Evolutionary conservation across 2,329 filamentous ascomycete genomes (phyloP), one percentile per base, ranked within the genome.

Genomic region (Myrmaecium sp.): DNA sequence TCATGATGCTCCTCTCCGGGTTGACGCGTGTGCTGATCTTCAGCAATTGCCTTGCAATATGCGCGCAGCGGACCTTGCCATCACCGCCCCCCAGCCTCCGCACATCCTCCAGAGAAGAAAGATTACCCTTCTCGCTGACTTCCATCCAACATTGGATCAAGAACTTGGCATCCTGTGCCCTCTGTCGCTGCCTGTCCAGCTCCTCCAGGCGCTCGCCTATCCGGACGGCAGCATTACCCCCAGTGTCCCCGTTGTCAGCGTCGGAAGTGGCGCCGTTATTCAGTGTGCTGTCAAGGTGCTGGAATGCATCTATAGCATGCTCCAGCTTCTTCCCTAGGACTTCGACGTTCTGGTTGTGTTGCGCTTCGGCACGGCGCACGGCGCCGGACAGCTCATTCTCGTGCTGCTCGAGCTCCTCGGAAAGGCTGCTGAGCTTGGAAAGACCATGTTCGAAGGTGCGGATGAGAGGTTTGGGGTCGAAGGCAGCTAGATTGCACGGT

Each of bases 141-240:
- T 95, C 86, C 21, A 82, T 72, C 86, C 89, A 98, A 57, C 89
- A 98, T 47, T 92, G 79, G 36, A 98, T 83, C 32, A 98, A 55
- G 48, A 95, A 95, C 46, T 80, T 86, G 33, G 89, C 84, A 57
- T 98, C 89, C 48, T 89, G 66, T 17, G 89, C 89, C 32, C 86
- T 66, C 46, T 82, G 75, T 39, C 84, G 65, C 56, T 98, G 92
- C 43, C 82, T 72, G 52, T 98, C 89, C 32, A 98, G 63, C 50
- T 95, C 86, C 56, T 98, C 89, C 7, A 98, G 61, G 43, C 76
- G 74, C 56, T 92, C 83, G 39, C 89, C 89, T 27, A 94, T 95
- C 49, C 92, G 81, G 28, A 98, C 82, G 1, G 89, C 89, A 36
- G 89, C 70, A 46, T 86, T 92, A 2, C 86, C 86, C 15, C 79